Base-by-base conservation (phyloP, 2,329 filamentous ascomycete genomes). In the Sclerotinia sclerotiorum region DNA sequence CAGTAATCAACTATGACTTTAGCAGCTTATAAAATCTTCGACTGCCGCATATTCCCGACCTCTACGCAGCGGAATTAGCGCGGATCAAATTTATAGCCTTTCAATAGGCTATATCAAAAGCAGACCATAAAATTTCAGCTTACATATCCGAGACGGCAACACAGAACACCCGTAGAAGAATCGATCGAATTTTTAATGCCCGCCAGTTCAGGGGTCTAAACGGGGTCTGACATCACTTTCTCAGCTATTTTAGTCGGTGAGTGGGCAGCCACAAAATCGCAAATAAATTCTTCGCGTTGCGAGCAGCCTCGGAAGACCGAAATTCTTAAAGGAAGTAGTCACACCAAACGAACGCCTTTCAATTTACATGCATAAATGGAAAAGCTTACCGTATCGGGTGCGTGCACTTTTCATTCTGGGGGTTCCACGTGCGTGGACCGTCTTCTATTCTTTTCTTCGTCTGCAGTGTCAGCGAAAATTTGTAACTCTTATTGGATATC, bases 181-280 rank as follows among this genome's bases (percentile, higher is more conserved):
- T 55, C 27, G 8, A 63, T 56, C 8, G 21, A 61, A 61, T 32
- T 44, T 52, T 55, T 29, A 64, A 55, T 64, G 54, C 19, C 65
- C 65, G 65, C 65, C 65, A 46, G 62, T 67, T 67, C 57, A 54
- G 5, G 46, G 46, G 35, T 46, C 11, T 29, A 29, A 42, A 52
- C 35, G 32, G 56, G 24, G 39, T 63, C 39, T 63, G 57, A 48
- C 27, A 55, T 63, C 39, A 67, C 21, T 54, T 35, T 39, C 19
- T 48, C 57, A 54, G 24, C 32, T 55, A 63, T 67, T 67, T 48
- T 15, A 42, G 54, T 51, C 65, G 65, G 65, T 67, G 65, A 67
- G 57, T 35, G 60, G 46, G 29, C n/a, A 51, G 46, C 29, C 60
- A 62, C 60, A 62, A 8, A 49, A 35, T 35, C 21, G 21, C 32